These are phyloP conservation scores for Clarkia xantiana DNA, from an alignment of 345 rosid genomes.

Conservation along the genomic window DNA sequence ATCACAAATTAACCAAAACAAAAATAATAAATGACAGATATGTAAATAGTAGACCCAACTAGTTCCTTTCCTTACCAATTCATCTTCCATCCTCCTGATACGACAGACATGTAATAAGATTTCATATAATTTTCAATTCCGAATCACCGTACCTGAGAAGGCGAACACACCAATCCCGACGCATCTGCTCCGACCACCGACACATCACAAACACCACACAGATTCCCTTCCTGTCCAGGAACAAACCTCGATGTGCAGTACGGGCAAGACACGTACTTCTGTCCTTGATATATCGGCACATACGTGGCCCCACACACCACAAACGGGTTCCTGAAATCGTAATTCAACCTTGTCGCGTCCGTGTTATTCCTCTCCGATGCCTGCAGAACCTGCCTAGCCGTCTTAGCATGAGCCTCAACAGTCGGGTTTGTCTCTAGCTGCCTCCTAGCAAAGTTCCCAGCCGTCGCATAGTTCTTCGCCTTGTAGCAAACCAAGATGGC, in stretches of 20 bases:
- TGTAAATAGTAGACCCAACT: too few relatives aligned
- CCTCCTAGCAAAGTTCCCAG: conserved; percentile 70
- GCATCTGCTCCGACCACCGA: conserved; percentile 86
- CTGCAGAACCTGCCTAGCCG: conserved; percentile 68
- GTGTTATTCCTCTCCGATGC: conserved; percentile 72
- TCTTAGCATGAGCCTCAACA: conserved; percentile 57
- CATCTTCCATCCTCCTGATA: too few relatives aligned
- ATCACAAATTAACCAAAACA: too few relatives aligned
- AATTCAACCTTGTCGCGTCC: conserved; percentile 53
- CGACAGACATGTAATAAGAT: neutral
- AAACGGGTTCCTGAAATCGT: conserved; percentile 90
- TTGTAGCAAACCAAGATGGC: conserved; percentile 78
- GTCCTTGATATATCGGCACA: conserved; percentile 85
- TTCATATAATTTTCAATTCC: too few relatives aligned
- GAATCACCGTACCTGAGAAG: conserved; percentile 58
- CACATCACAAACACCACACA: conserved; percentile 70
- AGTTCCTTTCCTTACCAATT: too few relatives aligned
- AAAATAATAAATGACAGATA: too few relatives aligned
- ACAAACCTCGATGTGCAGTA: conserved; percentile 75
- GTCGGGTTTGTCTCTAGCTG: conserved; percentile 72
- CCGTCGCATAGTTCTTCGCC: conserved; percentile 65
- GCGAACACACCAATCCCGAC: conserved; percentile 81
- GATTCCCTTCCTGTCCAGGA: conserved; percentile 53
- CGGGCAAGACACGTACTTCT: conserved; percentile 75
- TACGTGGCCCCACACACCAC: conserved; percentile 83